A percentile compares a stretch with the other conserved stretches of the same genome.
These are phyloP conservation scores for Entophlyctis helioformis DNA, from an alignment of 192 early-diverging fungal genomes.

Conservation along the genomic window DNA sequence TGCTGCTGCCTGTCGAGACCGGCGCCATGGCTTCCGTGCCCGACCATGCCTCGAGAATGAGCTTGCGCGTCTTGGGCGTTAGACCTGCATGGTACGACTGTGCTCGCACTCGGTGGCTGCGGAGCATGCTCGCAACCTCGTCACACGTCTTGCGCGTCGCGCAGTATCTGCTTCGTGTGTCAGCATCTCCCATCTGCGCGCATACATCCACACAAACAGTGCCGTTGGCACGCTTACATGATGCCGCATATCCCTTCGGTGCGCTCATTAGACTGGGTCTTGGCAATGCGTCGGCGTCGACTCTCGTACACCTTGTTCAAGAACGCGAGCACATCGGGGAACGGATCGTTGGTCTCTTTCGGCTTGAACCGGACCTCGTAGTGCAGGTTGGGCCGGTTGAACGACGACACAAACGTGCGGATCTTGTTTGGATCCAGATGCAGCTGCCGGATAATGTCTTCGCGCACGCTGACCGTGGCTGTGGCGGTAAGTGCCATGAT, in stretches of 20 bases:
- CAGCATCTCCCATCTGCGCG: too few species aligned
- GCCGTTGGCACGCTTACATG: slow-evolving; percentile 7
- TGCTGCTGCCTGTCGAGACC: too few species aligned
- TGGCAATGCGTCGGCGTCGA: slow-evolving; percentile 4
- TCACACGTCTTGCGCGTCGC: slow-evolving; percentile 27
- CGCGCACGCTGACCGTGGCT: slow-evolving; percentile 23
- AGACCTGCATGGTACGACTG: slow-evolving; percentile 32
- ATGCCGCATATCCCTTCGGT: slow-evolving; percentile 28
- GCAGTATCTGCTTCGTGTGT: slow-evolving; percentile 19
- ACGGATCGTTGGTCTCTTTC: slow-evolving; percentile 16
- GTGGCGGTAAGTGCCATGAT: slow-evolving; percentile 77
- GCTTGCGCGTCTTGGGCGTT: slow-evolving; percentile 2
- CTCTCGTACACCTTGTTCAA: slow-evolving; percentile 12
- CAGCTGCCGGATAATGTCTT: slow-evolving; percentile 28
- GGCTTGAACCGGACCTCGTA: slow-evolving; percentile 35
- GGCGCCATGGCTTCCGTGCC: slow-evolving; percentile 1
- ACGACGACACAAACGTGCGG: slow-evolving; percentile 16
- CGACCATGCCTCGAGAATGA: slow-evolving; percentile 20
- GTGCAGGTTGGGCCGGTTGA: slow-evolving; percentile 32
- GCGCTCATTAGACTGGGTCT: slow-evolving; percentile 3
- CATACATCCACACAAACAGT: neutral
- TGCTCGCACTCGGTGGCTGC: slow-evolving; percentile 17
- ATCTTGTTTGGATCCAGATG: slow-evolving; percentile 9
- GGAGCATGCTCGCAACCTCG: slow-evolving; percentile 15
- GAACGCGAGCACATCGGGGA: slow-evolving; percentile 15